These are phyloP conservation scores for Cercospora sojina DNA, from an alignment of 2,329 filamentous ascomycete species.

Conservation along the genomic window DNA sequence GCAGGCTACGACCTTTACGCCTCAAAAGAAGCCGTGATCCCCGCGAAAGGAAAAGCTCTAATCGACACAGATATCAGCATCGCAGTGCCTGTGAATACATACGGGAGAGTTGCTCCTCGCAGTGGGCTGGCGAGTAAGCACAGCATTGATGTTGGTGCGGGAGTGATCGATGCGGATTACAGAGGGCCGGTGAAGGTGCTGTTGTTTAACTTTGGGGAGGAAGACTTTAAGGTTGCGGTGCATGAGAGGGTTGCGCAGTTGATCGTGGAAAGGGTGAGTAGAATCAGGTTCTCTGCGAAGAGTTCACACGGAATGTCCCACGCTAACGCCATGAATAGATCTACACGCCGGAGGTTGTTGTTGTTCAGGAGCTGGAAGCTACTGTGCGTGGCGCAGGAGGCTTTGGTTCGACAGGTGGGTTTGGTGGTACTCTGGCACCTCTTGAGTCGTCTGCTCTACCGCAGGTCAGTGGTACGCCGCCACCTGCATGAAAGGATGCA, in stretches of 20 bases:
- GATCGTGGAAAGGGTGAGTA: conserved; percentile 73
- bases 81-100: conserved; percentile 85
- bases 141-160: conserved; percentile 93
- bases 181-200: conserved; percentile 90
- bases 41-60: conserved; percentile 76
- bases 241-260: conserved; percentile 93
- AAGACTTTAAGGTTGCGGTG: conserved; percentile 75
- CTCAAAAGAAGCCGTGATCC: conserved; percentile 70
- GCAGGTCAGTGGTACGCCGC: neutral
- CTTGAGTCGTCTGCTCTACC: conserved; percentile 16
- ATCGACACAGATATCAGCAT: conserved; percentile 91
- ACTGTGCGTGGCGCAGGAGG: conserved; percentile 88
- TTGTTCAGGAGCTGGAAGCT: conserved; percentile 83
- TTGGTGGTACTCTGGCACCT: conserved; percentile 37
- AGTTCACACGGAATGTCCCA: no score
- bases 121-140: conserved; percentile 61
- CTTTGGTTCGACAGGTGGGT: conserved; percentile 79
- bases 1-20: conserved; percentile 92
- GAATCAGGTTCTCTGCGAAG: neutral
- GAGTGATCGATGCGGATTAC: conserved; percentile 98
- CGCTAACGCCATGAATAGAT: conserved; percentile 57
- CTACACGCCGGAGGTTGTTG: conserved; percentile 86
- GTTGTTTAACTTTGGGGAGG: conserved; percentile 86
- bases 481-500: neutral
- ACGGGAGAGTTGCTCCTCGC: conserved; percentile 58